Base-by-base conservation (phyloP, 139 green algal species). In the Yamagishiella unicocca region DNA sequence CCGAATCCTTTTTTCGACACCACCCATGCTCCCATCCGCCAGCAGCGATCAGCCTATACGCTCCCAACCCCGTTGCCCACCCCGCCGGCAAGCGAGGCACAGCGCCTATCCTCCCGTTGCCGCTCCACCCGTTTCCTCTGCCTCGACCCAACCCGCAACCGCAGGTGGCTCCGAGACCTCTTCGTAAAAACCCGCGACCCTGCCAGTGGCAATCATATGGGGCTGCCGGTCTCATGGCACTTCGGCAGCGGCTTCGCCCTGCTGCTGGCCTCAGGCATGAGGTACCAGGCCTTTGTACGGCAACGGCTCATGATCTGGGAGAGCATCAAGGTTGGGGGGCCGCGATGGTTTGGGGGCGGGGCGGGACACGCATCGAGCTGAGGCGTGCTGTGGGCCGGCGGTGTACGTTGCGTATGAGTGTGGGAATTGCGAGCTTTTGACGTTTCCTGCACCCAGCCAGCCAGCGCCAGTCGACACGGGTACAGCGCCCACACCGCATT, bases 271-370 rank as follows among this genome's bases (percentile, higher is more conserved):
- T 37, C 33, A 10, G 75, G 50, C 33, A 83, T 83, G 75, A 40
- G 22, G 19, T 54, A 53, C 33, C 50, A 70, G 75, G 53, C 50
- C 0, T 83, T 83, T 37, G 35, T 43, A 38, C 50, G 53, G 33
- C 75, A 83, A 35, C 50, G 75, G 6, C 35, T 83, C 53, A 70
- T 83, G 75, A 53, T 83, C 50, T 83, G 75, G 75, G 75, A 83
- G 75, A 83, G 75, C 53, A 35, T 50, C 1, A 53, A 70, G 75
- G 75, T 70, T 37, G 21, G 37, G 31, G 31, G 24, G 61, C 12
- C 2, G 24, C 27, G 61, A 3, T 68, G 14, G 55, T 29, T 22
- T 19, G 5, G 21, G 55, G n/a, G 55, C 12, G n/a, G n/a, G n/a
- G n/a, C n/a, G n/a, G n/a, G n/a, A n/a, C n/a, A n/a, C n/a, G n/a